Conservation (phyloP, 306 rosid species). For the Vachellia collinsii region DNA sequence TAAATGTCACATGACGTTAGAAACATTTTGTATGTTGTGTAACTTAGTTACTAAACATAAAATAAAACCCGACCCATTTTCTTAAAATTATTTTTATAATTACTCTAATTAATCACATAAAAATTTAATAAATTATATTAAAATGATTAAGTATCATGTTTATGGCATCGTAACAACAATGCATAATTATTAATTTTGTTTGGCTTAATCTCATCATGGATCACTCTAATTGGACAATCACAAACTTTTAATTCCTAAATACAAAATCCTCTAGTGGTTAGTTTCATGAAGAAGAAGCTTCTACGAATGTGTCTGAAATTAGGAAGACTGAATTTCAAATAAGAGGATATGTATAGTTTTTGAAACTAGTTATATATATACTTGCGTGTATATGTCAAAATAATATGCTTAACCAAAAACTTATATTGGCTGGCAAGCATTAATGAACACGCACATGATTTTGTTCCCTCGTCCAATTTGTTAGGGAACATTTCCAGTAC, state of each 20-base stretch:
- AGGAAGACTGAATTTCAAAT: neutral
- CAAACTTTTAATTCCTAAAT: neutral
- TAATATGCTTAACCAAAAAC: neutral
- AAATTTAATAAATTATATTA: neutral
- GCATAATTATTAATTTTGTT: neutral
- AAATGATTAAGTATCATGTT: neutral
- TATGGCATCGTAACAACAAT: neutral
- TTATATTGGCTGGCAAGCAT: constrained; percentile 47
- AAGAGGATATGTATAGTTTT: neutral
- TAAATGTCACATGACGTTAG: neutral
- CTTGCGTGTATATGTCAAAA: neutral
- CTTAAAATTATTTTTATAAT: neutral
- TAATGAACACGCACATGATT: constrained; percentile 70
- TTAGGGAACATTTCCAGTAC: constrained; percentile 52
- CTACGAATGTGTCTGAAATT: neutral
- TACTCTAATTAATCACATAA: neutral
- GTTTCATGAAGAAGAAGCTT: neutral
- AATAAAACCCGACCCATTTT: neutral
- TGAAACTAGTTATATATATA: neutral
- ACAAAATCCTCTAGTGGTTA: neutral
- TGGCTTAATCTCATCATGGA: neutral
- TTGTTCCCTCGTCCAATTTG: constrained; percentile 62
- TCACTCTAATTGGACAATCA: neutral
- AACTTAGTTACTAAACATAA: too few relatives aligned
- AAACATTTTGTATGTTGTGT: neutral